These are phyloP conservation scores for Xylaria venustula DNA, from an alignment of 495 filamentous ascomycete genomes.

Conservation along the genomic window DNA sequence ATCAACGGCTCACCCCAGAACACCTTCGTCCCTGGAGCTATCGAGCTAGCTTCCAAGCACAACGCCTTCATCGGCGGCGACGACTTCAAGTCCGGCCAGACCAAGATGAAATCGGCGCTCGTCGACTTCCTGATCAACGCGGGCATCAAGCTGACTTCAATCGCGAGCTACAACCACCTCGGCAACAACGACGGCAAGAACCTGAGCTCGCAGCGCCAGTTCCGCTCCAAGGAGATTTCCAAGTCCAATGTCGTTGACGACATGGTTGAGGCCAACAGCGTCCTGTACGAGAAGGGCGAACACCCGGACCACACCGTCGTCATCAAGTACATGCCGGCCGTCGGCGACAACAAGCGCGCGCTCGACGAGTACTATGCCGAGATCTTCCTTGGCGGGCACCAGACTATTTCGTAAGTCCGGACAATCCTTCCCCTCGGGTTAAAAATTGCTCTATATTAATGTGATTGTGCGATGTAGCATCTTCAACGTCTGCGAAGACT, in stretches of 20 bases:
- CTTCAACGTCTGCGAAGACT: conserved; percentile 99
- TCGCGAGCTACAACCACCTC: conserved; percentile 98
- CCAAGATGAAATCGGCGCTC: conserved; percentile 99
- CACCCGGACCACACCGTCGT: conserved; percentile 88
- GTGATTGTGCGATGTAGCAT: conserved; percentile 62
- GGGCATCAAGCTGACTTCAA: conserved; percentile 98
- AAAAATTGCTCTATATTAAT: no score
- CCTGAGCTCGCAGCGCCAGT: conserved; percentile 93
- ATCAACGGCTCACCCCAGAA: conserved; percentile 99
- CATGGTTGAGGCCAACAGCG: conserved; percentile 93
- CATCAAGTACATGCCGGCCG: conserved; percentile 99
- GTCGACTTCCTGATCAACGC: conserved; percentile 99
- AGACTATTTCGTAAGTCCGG: conserved; percentile 75
- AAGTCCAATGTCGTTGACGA: conserved; percentile 99
- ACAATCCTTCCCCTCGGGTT: not conserved
- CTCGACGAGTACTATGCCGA: conserved; percentile 98
- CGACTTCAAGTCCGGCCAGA: conserved; percentile 99
- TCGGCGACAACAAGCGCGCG: conserved; percentile 98
- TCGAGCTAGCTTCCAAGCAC: conserved; percentile 86
- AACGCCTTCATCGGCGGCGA: conserved; percentile 93
- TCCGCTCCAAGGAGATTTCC: conserved; percentile 99
- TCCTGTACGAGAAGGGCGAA: conserved; percentile 85
- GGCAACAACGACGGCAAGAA: conserved; percentile 99
- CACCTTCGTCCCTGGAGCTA: conserved; percentile 92
- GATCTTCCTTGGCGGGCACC: conserved; percentile 98